Percentiles rank a stretch among this genome's conserved stretches.
These are phyloP conservation scores for Erysimum pusillum DNA, from an alignment of 441 rosid species.

Conservation along the genomic window DNA sequence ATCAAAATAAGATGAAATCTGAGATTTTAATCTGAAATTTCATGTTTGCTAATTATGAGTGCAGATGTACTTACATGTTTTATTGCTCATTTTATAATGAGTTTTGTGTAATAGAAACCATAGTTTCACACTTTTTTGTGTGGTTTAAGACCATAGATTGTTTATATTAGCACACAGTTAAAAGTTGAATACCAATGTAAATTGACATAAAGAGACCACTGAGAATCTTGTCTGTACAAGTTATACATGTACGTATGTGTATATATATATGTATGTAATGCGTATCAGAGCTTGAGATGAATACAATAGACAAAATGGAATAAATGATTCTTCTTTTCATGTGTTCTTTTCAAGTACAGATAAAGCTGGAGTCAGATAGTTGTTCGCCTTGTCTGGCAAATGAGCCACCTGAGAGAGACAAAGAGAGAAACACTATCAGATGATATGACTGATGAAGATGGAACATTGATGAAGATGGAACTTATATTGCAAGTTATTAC, in stretches of 20 bases:
- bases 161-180: constrained; percentile 24
- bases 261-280: constrained; percentile 23
- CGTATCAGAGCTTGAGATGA: constrained; percentile 34
- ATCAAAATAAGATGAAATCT: not conserved
- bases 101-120: constrained; percentile 15
- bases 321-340: constrained; percentile 32
- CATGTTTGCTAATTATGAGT: constrained; percentile 1
- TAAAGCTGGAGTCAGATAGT: constrained; percentile 92
- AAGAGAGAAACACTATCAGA: constrained; percentile 26
- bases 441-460: not conserved
- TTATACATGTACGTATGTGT: constrained; percentile 41
- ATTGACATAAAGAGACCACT: constrained; percentile 20
- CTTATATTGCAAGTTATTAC: not conserved
- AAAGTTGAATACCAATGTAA: constrained; percentile 26
- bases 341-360: constrained; percentile 92
- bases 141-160: not conserved
- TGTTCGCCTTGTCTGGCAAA: constrained; percentile 96
- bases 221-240: constrained; percentile 37
- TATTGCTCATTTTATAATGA: not conserved
- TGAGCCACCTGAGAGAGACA: constrained; percentile 77
- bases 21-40: not conserved
- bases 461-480: not conserved
- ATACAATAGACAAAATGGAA: constrained; percentile 26
- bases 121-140: not conserved
- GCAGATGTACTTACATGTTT: not conserved